Evolutionary conservation across 176 grass and related monocot genomes (phyloP).

Genomic region (Puya raimondii): DNA sequence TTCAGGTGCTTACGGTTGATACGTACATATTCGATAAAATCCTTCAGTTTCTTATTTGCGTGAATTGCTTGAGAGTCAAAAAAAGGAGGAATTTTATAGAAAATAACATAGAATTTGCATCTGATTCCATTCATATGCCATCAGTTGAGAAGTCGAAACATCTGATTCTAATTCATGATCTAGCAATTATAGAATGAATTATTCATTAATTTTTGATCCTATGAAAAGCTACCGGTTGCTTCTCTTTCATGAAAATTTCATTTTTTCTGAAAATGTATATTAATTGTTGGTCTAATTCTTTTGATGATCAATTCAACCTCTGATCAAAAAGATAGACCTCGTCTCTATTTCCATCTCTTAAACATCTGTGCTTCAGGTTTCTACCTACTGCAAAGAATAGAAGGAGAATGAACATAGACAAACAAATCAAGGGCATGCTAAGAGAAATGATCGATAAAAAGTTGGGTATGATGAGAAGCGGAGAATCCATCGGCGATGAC

Average conservation of each 20-base stretch:
- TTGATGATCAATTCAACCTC: neutral
- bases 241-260: no score
- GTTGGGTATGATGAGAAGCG: conserved; percentile 22
- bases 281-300: no score
- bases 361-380: conserved; percentile 22
- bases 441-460: conserved; percentile 51
- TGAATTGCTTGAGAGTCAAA: no score
- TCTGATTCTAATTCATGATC: no score
- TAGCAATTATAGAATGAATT: neutral
- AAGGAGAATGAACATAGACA: conserved; percentile 33
- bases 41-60: no score
- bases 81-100: no score
- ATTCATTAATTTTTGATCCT: no score
- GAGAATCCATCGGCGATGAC: conserved; percentile 33
- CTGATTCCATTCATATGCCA: no score
- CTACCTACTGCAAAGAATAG: conserved; percentile 48
- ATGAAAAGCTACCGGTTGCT: neutral
- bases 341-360: neutral
- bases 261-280: no score
- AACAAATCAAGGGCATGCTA: conserved; percentile 32
- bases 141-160: no score
- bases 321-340: neutral
- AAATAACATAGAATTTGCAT: no score
- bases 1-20: conserved; percentile 9
- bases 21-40: no score